Conservation (phyloP, 345 rosid species). For the Laguncularia racemosa region DNA sequence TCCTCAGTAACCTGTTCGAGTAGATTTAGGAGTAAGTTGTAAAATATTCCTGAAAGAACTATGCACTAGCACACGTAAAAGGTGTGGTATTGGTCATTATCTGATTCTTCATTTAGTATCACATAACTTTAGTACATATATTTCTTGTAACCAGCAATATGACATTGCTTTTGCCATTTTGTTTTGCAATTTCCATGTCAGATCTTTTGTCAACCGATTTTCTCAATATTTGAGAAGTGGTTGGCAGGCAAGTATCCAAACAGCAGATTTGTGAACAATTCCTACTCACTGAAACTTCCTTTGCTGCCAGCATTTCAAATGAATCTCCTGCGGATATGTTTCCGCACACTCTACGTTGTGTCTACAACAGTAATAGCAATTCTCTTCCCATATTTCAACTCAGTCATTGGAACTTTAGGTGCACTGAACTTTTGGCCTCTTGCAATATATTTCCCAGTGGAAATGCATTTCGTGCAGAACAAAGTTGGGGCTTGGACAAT, state of each 20-base stretch:
- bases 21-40: too few species aligned
- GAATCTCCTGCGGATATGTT: conserved; percentile 32
- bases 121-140: too few species aligned
- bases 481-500: conserved; percentile 41
- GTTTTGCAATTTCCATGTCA: too few species aligned
- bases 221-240: conserved; percentile 37
- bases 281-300: conserved; percentile 28
- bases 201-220: conserved; percentile 52
- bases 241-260: conserved; percentile 32
- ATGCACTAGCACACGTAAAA: too few species aligned
- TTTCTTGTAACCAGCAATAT: too few species aligned
- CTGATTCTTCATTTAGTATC: too few species aligned
- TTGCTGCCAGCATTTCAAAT: conserved; percentile 19
- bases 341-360: conserved; percentile 43
- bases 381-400: conserved; percentile 80
- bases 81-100: too few species aligned
- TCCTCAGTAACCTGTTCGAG: too few species aligned
- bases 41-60: too few species aligned
- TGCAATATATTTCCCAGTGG: conserved; percentile 66
- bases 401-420: conserved; percentile 64
- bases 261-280: conserved; percentile 22
- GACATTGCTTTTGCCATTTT: too few species aligned
- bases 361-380: conserved; percentile 41
- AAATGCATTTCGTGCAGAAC: conserved; percentile 56
- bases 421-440: conserved; percentile 73